A percentile compares a stretch with the other conserved stretches of the same genome.
These are phyloP conservation scores for Annona squamosa DNA, from an alignment of 164 flowering plant species.

Conservation along the genomic window DNA sequence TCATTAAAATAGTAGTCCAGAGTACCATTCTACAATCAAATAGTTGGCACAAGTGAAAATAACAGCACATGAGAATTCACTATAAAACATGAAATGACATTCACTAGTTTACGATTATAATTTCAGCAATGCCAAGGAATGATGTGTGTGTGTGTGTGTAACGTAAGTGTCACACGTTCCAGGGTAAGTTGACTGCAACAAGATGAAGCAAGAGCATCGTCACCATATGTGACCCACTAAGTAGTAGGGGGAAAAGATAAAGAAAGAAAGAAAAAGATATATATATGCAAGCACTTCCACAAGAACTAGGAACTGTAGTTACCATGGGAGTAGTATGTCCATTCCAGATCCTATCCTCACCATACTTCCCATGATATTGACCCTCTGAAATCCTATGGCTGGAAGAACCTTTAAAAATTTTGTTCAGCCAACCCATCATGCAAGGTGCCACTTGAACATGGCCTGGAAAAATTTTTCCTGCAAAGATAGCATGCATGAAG, in stretches of 20 bases:
- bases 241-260: not conserved
- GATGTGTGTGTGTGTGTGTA: too few relatives aligned
- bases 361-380: constrained; percentile 42
- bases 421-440: constrained; percentile 79
- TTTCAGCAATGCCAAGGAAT: too few relatives aligned
- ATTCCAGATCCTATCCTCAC: constrained; percentile 35
- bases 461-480: constrained; percentile 22
- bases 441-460: constrained; percentile 31
- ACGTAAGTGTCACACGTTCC: too few relatives aligned
- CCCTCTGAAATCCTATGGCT: constrained; percentile 16
- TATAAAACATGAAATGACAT: too few relatives aligned
- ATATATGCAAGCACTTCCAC: not conserved
- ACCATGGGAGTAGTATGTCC: constrained; percentile 51
- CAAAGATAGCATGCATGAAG: constrained; percentile 5
- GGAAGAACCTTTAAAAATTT: constrained; percentile 30
- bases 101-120: too few relatives aligned
- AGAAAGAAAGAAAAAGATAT: not conserved
- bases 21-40: not conserved
- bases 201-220: not conserved
- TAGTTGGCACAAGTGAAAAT: not conserved
- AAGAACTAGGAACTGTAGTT: constrained; percentile 7
- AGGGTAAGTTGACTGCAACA: not conserved
- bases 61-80: not conserved
- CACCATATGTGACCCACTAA: too few relatives aligned
- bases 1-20: not conserved